phyloP scores from a whole-genome alignment of 106 monocot genomes.

The Apostasia shenzhenica region DNA sequence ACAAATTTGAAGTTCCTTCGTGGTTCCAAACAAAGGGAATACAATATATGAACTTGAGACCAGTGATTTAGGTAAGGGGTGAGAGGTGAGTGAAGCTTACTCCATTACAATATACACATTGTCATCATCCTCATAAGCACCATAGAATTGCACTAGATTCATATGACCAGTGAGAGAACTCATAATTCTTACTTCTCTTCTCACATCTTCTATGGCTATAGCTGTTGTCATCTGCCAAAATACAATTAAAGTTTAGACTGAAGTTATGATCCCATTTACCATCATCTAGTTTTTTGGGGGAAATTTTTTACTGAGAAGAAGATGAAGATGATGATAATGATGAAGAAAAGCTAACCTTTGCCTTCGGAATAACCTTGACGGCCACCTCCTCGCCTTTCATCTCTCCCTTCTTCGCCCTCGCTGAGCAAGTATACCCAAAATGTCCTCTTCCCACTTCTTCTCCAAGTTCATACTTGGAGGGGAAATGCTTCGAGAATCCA shows the following conservation, averaged over 20 bases:
- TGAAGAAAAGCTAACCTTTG: constrained; percentile 38
- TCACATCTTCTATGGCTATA: constrained; percentile 80
- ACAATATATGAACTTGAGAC: not conserved
- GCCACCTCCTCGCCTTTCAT: constrained; percentile 78
- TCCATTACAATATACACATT: constrained; percentile 93
- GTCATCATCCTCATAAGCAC: constrained; percentile 75
- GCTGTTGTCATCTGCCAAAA: constrained; percentile 72
- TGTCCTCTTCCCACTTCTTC: constrained; percentile 75
- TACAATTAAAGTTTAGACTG: not conserved
- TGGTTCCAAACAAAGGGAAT: not conserved
- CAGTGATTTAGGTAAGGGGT: not conserved
- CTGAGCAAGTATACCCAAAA: constrained; percentile 78
- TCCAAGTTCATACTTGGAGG: constrained; percentile 56
- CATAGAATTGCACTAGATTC: constrained; percentile 78
- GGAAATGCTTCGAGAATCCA: constrained; percentile 70
- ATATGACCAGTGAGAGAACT: constrained; percentile 66
- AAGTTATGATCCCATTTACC: too few relatives aligned
- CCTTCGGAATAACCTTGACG: constrained; percentile 80
- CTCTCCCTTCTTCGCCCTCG: constrained; percentile 71
- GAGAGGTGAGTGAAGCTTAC: constrained; percentile 26
- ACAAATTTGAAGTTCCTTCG: not conserved
- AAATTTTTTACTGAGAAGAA: too few relatives aligned
- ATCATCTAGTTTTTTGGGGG: too few relatives aligned
- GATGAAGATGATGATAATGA: too few relatives aligned
- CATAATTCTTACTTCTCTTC: constrained; percentile 86